Base-by-base conservation (phyloP, 2,329 filamentous ascomycete genomes). In the Madurella fahalii region DNA sequence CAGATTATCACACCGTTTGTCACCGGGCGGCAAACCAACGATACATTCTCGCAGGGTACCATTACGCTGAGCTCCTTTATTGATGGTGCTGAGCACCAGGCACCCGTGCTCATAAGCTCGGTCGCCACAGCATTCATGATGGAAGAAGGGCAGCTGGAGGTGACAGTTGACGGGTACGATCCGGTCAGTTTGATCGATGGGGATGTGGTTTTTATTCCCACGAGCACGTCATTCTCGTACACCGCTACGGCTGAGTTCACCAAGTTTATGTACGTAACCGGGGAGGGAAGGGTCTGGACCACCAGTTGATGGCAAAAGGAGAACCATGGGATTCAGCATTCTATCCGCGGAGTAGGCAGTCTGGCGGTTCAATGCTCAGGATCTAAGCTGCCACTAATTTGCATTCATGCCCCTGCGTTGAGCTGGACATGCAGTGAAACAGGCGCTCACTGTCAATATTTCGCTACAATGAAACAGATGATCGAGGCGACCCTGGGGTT, bases 1-100 rank as follows among this genome's bases (percentile, higher is more conserved):
- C 69, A 74, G 60, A 67, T 78, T 52, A 63, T 78, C 2, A 69
- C 72, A 57, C 74, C 75, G 2, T 70, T 77, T 34, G 69, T 76
- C 15, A 74, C 73, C 2, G 62, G 66, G 5, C 57, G 62, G 15
- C 71, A 75, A 61, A 71, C 71, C 30, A 70, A 68, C 4, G 66
- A 62, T 3, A 73, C 72, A 57, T 77, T 75, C 61, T 74, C 74
- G 13, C 60, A 76, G 17, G 71, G 73, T 0, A 76, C 73, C 1
- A 71, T 78, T 42, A 72, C 70, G 7, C 56, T 77, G 4, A 40
- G 34, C 49, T 56, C 43, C 30, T 30, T 30, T 13, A n/a, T 31
- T 16, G 15, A 30, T 32, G 25, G 18, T 12, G 17, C 47, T 7
- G 16, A 16, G 7, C 20, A 17, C 18, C 34, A 44, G 37, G 43